Conservation (phyloP, 2,329 filamentous ascomycete species). For the Daldinia sp. region DNA sequence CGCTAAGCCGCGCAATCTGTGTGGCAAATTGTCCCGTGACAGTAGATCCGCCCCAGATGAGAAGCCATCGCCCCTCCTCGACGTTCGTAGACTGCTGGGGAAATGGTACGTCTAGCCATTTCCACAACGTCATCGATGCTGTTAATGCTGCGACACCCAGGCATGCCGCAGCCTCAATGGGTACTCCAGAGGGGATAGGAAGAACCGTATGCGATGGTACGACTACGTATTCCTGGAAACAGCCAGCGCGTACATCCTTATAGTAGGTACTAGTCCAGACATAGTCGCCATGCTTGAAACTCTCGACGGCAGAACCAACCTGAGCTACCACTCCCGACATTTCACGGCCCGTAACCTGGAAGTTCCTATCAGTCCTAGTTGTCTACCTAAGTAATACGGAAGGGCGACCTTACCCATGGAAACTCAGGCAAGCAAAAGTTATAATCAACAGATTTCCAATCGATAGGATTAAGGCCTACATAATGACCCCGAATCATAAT, state of each 20-base stretch:
- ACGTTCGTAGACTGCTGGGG: constrained; percentile 20
- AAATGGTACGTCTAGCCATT: constrained; percentile 50
- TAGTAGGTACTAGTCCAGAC: constrained; percentile 54
- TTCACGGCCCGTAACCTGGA: constrained; percentile 44
- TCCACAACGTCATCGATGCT: constrained; percentile 53
- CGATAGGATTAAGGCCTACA: constrained; percentile 52
- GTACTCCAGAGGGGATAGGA: constrained; percentile 47
- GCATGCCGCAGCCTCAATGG: constrained; percentile 48
- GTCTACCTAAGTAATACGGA: background rate
- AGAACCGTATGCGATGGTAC: constrained; percentile 53
- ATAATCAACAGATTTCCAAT: constrained; percentile 53
- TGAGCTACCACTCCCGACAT: constrained; percentile 45
- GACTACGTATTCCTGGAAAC: constrained; percentile 54
- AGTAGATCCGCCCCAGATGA: constrained; percentile 54
- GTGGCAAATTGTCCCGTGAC: constrained; percentile 53
- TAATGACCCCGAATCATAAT: constrained; percentile 48
- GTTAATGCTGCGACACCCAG: constrained; percentile 53
- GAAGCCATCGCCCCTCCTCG: constrained; percentile 41
- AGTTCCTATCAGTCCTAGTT: constrained; percentile 8
- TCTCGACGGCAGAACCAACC: constrained; percentile 42
- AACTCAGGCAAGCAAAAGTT: constrained; percentile 53
- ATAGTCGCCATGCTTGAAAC: constrained; percentile 41
- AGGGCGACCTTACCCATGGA: constrained; percentile 44
- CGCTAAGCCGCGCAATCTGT: constrained; percentile 49
- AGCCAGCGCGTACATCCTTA: constrained; percentile 51